Evolutionary conservation across 306 rosid species (phyloP).

Genomic region (Betula pendula): DNA sequence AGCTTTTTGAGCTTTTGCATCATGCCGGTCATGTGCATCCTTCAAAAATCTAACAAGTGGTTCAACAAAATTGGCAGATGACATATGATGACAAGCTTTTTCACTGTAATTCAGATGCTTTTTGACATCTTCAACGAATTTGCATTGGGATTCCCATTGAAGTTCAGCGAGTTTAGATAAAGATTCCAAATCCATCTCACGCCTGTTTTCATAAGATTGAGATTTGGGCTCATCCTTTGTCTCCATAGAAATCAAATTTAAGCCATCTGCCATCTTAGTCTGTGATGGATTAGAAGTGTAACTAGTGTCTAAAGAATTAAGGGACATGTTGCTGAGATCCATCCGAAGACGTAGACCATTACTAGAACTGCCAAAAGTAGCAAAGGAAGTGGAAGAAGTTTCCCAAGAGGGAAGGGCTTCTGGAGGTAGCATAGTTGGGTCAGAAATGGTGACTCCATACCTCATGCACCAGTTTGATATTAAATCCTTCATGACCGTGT

Average conservation of each 20-base stretch:
- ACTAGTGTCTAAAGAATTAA: slow-evolving; percentile 67
- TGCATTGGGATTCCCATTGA: slow-evolving; percentile 71
- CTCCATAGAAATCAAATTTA: slow-evolving; percentile 36
- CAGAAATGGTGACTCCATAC: slow-evolving; percentile 49
- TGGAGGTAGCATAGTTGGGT: slow-evolving; percentile 48
- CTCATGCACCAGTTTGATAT: slow-evolving; percentile 70
- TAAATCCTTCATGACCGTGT: slow-evolving; percentile 56
- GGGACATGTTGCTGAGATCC: slow-evolving; percentile 66
- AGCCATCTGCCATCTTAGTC: slow-evolving; percentile 32
- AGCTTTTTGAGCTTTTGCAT: slow-evolving; percentile 50
- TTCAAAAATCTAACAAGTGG: slow-evolving; percentile 64
- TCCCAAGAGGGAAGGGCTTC: slow-evolving; percentile 46
- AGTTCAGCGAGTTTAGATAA: slow-evolving; percentile 59
- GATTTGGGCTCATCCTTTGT: slow-evolving; percentile 27
- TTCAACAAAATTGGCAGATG: slow-evolving; percentile 47
- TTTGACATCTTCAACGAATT: slow-evolving; percentile 63
- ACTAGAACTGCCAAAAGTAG: slow-evolving; percentile 66
- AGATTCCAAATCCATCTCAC: slow-evolving; percentile 44
- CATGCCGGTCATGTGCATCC: slow-evolving; percentile 56
- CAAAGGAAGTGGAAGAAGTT: slow-evolving; percentile 53
- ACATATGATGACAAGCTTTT: slow-evolving; percentile 36
- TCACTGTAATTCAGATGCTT: slow-evolving; percentile 37
- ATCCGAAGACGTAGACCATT: slow-evolving; percentile 56
- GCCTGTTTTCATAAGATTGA: slow-evolving; percentile 31
- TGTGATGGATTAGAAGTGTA: slow-evolving; percentile 48